Evolutionary conservation across 345 rosid genomes (phyloP), one percentile per base, ranked within the genome.

Genomic region (Brassica nigra): DNA sequence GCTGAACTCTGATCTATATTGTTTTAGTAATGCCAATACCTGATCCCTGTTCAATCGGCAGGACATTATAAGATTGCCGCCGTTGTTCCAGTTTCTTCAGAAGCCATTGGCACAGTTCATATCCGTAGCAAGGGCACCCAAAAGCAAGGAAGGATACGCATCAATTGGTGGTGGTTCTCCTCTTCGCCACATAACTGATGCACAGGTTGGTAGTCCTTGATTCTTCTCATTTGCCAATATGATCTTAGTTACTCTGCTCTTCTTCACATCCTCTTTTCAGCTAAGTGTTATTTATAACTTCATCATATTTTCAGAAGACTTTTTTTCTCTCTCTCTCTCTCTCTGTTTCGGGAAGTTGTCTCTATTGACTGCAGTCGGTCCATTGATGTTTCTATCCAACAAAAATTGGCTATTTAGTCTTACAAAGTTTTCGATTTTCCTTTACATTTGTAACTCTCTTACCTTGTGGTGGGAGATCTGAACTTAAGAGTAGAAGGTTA

Each of bases 71-170:
- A 86, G 99, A 52, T 73, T 95, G 81, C 99, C 99, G 10, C 88
- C 95, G 70, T 70, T 92, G 78, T 90, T 95, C 78, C 94, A 85
- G 0, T 95, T 95, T 83, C 95, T 95, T 64, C 99, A 95, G 79
- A 95, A 86, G 88, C 99, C 99, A 0, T 86, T 95, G 88, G 99
- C 99, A 18, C 95, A 92, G 47, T 92, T 92, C 81, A 89, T 95
- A 83, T 95, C 98, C 27, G 92, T 86, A 80, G 82, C 85, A 37
- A 88, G 99, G 79, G 95, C 99, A 23, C 99, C 99, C 18, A 95
- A 95, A 85, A 95, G 98, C 86, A 95, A 87, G 88, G 98, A 91
- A 91, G 99, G 99, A n/a, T 95, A 95, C 73, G 98, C 99, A 64
- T 85, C 99, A 0, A 95, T 95, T 76, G 99, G 98, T 66, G 99